A percentile compares a stretch with the other conserved stretches of the same genome.
phyloP scores from a whole-genome alignment of 805 yeast species.

The Diddensiella santjacobensis region DNA sequence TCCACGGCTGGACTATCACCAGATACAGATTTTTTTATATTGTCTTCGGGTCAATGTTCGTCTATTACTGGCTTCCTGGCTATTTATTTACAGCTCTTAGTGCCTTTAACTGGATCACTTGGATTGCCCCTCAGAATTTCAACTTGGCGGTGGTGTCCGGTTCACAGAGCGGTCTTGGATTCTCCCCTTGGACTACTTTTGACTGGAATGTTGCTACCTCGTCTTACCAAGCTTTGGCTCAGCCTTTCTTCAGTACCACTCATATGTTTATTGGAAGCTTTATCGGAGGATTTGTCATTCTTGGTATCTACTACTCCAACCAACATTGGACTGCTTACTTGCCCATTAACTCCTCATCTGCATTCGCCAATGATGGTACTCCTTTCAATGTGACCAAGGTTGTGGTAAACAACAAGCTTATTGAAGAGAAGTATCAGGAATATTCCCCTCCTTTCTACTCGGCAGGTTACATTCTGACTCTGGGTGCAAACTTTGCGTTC shows the following conservation, averaged over 20 bases:
- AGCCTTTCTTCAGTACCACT: conserved; percentile 41
- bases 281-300: conserved; percentile 45
- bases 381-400: conserved; percentile 47
- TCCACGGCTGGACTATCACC: conserved; percentile 59
- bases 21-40: conserved; percentile 49
- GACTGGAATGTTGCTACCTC: conserved; percentile 40
- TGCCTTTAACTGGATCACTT: conserved; percentile 59
- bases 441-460: conserved; percentile 69
- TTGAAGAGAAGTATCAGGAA: conserved; percentile 44
- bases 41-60: conserved; percentile 42
- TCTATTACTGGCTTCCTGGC: conserved; percentile 68
- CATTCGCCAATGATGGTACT: conserved; percentile 52
- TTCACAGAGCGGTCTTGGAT: conserved; percentile 47
- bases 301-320: conserved; percentile 52
- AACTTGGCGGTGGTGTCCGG: conserved; percentile 63
- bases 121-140: conserved; percentile 55
- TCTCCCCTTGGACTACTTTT: conserved; percentile 46
- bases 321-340: conserved; percentile 57
- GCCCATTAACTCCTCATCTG: conserved; percentile 53
- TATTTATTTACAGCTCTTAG: conserved; percentile 60
- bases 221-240: conserved; percentile 33
- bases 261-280: conserved; percentile 40
- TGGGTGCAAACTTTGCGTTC: conserved; percentile 54
- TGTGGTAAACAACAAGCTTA: conserved; percentile 31
- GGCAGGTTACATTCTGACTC: conserved; percentile 43